Evolutionary conservation across 371 early-diverging fungal genomes (phyloP).

Genomic region (Mucor racemosus): DNA sequence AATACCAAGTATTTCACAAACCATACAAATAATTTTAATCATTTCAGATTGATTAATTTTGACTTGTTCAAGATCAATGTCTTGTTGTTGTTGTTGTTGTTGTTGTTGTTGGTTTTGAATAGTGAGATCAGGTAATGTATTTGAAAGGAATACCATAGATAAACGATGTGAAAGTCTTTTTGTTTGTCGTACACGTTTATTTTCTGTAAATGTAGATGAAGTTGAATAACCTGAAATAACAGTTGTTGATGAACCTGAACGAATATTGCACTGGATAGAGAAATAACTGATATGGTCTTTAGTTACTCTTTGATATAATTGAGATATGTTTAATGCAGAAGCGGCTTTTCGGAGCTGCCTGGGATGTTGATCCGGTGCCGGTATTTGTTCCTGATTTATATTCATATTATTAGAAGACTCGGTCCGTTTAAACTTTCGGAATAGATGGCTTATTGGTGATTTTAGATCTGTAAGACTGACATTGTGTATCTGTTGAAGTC

Average conservation of each 20-base stretch:
- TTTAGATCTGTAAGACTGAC: constrained; percentile 22
- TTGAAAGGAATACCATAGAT: constrained; percentile 23
- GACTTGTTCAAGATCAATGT: constrained; percentile 15
- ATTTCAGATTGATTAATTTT: constrained; percentile 38
- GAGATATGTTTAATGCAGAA: constrained; percentile 42
- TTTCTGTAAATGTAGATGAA: constrained; percentile 25
- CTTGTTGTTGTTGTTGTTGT: constrained; percentile 5
- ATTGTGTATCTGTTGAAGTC: constrained; percentile 27
- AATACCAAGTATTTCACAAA: constrained; percentile 48
- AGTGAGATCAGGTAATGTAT: constrained; percentile 6
- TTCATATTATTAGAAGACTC: not conserved
- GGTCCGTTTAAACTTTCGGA: constrained; percentile 30
- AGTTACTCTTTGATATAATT: constrained; percentile 42
- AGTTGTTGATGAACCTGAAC: constrained; percentile 24
- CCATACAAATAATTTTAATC: constrained; percentile 33
- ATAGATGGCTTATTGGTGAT: constrained; percentile 31
- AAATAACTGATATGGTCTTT: constrained; percentile 50
- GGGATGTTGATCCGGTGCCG: not conserved
- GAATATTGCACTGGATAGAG: constrained; percentile 37
- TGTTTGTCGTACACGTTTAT: constrained; percentile 2
- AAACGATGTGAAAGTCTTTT: constrained; percentile 17
- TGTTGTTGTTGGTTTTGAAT: not conserved
- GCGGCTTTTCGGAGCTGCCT: constrained; percentile 34
- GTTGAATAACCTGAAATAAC: constrained; percentile 36
- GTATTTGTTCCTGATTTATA: constrained; percentile 5